Percentiles rank a stretch among this genome's conserved stretches.
Evolutionary conservation across 495 filamentous ascomycete species (phyloP).

Genomic region (Aspergillus hancockii): DNA sequence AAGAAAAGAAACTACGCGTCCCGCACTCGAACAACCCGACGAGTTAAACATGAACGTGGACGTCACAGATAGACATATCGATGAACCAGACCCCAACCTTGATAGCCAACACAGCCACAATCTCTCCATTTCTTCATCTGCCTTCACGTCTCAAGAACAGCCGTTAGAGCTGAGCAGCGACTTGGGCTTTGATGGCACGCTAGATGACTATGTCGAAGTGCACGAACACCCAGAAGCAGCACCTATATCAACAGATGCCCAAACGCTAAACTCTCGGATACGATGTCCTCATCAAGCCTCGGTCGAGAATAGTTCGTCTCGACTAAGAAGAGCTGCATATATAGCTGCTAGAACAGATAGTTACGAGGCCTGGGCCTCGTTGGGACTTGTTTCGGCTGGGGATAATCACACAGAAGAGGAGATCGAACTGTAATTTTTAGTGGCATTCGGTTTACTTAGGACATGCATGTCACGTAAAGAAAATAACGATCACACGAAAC

Average conservation of each 20-base stretch:
- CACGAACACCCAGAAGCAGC: no score
- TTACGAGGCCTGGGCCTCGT: conserved; percentile 43
- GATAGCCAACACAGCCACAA: conserved; percentile 4
- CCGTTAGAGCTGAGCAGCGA: not conserved
- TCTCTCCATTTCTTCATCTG: conserved; percentile 14
- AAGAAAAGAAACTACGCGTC: not conserved
- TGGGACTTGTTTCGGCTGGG: conserved; percentile 47
- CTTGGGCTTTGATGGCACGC: not conserved
- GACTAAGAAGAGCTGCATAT: conserved; percentile 32
- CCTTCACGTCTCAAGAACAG: conserved; percentile 24
- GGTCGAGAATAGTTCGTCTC: conserved; percentile 3
- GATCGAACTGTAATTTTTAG: conserved; percentile 47
- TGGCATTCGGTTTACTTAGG: not conserved
- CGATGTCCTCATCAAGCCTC: not conserved
- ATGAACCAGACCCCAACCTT: not conserved
- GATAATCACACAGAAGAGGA: conserved; percentile 51
- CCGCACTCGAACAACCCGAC: not conserved
- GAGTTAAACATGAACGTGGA: not conserved
- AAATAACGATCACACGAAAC: no score
- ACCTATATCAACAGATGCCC: not conserved
- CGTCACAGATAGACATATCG: not conserved
- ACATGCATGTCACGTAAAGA: no score
- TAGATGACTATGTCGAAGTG: not conserved
- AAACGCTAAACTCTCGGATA: not conserved
- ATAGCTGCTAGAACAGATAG: conserved; percentile 38